Evolutionary conservation across 1,284 basidiomycete genomes (phyloP).

Genomic region (Termitomyces sp.): DNA sequence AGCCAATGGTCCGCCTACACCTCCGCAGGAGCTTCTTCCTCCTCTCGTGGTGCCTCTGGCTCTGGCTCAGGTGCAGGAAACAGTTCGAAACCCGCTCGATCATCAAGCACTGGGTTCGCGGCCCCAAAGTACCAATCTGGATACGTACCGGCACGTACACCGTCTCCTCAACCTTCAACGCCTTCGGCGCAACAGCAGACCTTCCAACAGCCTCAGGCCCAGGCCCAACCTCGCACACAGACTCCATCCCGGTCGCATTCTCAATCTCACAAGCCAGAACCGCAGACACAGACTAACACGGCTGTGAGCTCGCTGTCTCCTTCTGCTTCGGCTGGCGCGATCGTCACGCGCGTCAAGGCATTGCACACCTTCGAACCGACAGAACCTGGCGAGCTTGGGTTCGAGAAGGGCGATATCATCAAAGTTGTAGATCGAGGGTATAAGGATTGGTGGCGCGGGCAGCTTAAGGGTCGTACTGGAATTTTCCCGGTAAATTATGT

Average conservation of each 20-base stretch:
- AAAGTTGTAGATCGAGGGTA: conserved; percentile 95
- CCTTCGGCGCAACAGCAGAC: conserved; percentile 17
- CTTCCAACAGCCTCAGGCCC: conserved; percentile 13
- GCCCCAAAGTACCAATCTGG: conserved; percentile 37
- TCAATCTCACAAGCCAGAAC: neutral
- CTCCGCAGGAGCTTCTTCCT: neutral
- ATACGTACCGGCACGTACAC: conserved; percentile 43
- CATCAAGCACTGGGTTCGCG: conserved; percentile 12
- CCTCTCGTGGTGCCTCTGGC: neutral
- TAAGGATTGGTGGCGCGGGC: conserved; percentile 98
- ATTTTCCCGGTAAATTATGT: conserved; percentile 99
- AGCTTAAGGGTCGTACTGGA: conserved; percentile 86
- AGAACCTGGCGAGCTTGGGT: conserved; percentile 88
- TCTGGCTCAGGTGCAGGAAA: neutral
- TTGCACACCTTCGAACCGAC: conserved; percentile 88
- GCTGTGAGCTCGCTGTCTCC: conserved; percentile 7
- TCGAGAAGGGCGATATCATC: conserved; percentile 92
- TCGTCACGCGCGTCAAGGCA: conserved; percentile 83
- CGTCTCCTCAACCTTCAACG: conserved; percentile 25
- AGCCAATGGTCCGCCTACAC: conserved; percentile 45
- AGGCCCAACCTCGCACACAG: conserved; percentile 9
- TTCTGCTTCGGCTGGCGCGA: conserved; percentile 24
- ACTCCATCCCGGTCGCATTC: neutral
- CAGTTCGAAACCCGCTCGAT: conserved; percentile 13
- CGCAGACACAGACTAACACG: neutral